Conservation (phyloP, 352 stramenopile species). For the Achlya hypogyna region DNA sequence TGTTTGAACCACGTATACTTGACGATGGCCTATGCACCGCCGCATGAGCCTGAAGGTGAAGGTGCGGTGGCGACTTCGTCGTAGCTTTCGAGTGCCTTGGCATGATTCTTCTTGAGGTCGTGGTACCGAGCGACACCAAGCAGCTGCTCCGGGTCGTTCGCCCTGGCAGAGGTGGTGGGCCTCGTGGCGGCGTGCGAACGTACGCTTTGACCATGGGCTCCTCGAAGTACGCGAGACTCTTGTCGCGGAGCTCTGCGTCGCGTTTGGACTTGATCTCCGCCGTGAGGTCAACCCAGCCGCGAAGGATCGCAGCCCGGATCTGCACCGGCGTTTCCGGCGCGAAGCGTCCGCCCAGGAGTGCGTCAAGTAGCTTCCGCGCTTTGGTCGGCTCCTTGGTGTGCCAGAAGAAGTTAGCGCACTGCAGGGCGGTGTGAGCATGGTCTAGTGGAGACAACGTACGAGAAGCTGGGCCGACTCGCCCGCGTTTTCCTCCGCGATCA, state of each 20-base stretch:
- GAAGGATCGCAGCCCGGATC: constrained; percentile 47
- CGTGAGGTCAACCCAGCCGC: constrained; percentile 69
- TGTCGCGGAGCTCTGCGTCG: constrained; percentile 48
- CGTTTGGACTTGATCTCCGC: constrained; percentile 59
- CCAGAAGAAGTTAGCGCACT: constrained; percentile 72
- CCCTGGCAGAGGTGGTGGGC: constrained; percentile 25
- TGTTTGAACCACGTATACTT: constrained; percentile 78
- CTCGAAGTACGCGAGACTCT: constrained; percentile 55
- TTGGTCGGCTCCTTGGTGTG: constrained; percentile 53
- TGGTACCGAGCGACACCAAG: constrained; percentile 66
- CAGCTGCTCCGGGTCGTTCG: constrained; percentile 59
- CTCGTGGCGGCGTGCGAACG: not conserved
- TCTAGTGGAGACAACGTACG: constrained; percentile 1
- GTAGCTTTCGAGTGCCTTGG: constrained; percentile 48
- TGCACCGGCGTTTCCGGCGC: constrained; percentile 24
- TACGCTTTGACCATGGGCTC: constrained; percentile 44
- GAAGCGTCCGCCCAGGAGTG: constrained; percentile 28
- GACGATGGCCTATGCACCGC: constrained; percentile 36
- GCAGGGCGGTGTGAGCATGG: not conserved
- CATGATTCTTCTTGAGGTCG: constrained; percentile 62
- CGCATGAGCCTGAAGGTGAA: not conserved
- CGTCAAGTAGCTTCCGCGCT: constrained; percentile 60
- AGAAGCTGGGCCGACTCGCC: constrained; percentile 45
- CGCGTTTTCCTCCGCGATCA: constrained; percentile 67
- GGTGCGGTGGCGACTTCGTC: constrained; percentile 30